These are phyloP conservation scores for Paraphoma sp. DNA, from an alignment of 2,329 filamentous ascomycete genomes.

Conservation along the genomic window DNA sequence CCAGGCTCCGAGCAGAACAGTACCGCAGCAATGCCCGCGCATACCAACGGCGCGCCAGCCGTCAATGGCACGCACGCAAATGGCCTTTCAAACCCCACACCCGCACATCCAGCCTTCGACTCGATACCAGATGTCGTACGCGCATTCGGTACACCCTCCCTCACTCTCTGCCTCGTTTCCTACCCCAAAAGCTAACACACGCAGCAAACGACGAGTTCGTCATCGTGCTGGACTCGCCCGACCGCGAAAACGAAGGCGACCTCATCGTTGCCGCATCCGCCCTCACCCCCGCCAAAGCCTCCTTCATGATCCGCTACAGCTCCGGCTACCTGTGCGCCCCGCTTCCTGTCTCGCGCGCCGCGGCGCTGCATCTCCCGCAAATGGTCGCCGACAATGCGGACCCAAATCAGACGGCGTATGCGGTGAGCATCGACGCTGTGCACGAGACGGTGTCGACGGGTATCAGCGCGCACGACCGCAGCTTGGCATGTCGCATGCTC, in stretches of 20 bases:
- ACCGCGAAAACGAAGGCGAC: slow-evolving; percentile 97
- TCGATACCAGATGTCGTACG: slow-evolving; percentile 55
- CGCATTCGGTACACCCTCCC: slow-evolving; percentile 48
- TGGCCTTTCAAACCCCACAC: slow-evolving; percentile 29
- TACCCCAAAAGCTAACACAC: slow-evolving; percentile 10
- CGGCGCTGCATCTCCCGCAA: slow-evolving; percentile 77
- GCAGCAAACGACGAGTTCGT: slow-evolving; percentile 79
- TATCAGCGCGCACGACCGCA: slow-evolving; percentile 87
- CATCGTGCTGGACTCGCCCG: slow-evolving; percentile 89
- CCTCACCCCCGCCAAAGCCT: slow-evolving; percentile 88
- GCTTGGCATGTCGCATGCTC: slow-evolving; percentile 78
- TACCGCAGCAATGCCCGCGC: slow-evolving; percentile 29
- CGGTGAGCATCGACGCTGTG: slow-evolving; percentile 82
- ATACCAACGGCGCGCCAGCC: slow-evolving; percentile 20
- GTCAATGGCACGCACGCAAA: slow-evolving; percentile 23
- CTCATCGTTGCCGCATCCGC: slow-evolving; percentile 90
- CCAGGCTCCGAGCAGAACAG: neutral
- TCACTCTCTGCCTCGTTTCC: slow-evolving; percentile 1
- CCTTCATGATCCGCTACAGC: slow-evolving; percentile 92
- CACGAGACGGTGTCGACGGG: slow-evolving; percentile 75
- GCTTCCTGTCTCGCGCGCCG: slow-evolving; percentile 72
- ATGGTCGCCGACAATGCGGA: slow-evolving; percentile 84
- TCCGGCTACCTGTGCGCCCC: slow-evolving; percentile 92
- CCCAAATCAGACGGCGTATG: slow-evolving; percentile 91
- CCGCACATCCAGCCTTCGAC: slow-evolving; percentile 51